Conservation (phyloP, 176 grass and related monocot species). For the Saccharum spontaneum region DNA sequence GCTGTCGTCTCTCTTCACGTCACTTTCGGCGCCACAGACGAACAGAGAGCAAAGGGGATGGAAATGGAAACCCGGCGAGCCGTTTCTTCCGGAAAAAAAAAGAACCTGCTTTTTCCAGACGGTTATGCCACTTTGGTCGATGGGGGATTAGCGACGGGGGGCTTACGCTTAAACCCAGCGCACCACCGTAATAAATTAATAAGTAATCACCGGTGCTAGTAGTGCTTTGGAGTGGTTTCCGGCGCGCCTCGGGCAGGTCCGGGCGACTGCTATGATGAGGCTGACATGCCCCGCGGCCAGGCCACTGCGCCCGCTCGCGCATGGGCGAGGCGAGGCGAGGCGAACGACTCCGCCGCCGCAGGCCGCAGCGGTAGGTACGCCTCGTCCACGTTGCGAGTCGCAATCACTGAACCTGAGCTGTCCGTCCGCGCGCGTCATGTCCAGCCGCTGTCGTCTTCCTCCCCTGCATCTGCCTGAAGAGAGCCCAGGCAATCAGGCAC, state of each 20-base stretch:
- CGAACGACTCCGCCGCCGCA: not conserved
- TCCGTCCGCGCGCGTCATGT: no score
- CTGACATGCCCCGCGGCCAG: slow-evolving; percentile 6
- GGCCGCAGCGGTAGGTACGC: not conserved
- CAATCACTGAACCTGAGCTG: not conserved
- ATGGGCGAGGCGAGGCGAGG: not conserved
- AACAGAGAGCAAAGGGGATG: not conserved
- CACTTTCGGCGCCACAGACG: not conserved
- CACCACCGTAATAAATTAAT: not conserved
- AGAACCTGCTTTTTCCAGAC: not conserved
- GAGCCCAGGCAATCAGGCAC: not conserved
- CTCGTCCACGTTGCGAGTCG: not conserved
- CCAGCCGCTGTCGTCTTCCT: not conserved
- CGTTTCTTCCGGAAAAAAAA: not conserved
- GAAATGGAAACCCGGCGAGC: not conserved
- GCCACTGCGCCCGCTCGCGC: not conserved
- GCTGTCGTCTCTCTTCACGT: not conserved
- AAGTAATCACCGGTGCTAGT: not conserved
- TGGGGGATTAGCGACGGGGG: not conserved
- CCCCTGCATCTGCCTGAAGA: not conserved
- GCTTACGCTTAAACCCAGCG: slow-evolving; percentile 24
- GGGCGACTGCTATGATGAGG: slow-evolving; percentile 43
- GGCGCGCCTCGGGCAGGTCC: not conserved
- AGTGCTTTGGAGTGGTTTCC: not conserved
- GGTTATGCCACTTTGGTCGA: not conserved